phyloP scores from a whole-genome alignment of 352 stramenopile species.

The Blastocystis sp. region DNA sequence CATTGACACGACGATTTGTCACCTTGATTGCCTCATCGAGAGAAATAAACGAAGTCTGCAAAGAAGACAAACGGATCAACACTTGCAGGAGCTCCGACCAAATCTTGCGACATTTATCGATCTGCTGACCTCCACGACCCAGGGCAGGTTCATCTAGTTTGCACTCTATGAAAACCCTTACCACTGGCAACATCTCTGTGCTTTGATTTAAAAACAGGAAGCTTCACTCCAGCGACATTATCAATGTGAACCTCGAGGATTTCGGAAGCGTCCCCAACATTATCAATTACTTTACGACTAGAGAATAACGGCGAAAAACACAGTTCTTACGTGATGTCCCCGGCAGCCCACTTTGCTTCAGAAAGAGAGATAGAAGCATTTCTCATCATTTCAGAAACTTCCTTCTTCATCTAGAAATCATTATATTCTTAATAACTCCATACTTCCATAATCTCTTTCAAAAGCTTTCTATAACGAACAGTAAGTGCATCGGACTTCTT shows the following conservation, averaged over 20 bases:
- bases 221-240: constrained; percentile 96
- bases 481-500: constrained; percentile 99
- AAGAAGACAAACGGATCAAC: constrained; percentile 79
- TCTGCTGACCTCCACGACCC: constrained; percentile 90
- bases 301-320: background rate
- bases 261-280: constrained; percentile 86
- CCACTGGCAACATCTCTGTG: constrained; percentile 22
- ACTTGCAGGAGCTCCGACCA: constrained; percentile 76
- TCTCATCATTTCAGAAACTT: constrained; percentile 64
- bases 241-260: constrained; percentile 92
- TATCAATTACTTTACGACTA: constrained; percentile 82
- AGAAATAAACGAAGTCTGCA: constrained; percentile 95
- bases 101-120: constrained; percentile 84
- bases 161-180: background rate
- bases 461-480: constrained; percentile 82
- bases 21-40: constrained; percentile 95
- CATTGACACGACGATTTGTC: constrained; percentile 97
- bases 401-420: constrained; percentile 70
- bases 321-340: constrained; percentile 84
- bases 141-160: constrained; percentile 84
- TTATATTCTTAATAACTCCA: background rate
- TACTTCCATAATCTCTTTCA: constrained; percentile 78
- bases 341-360: constrained; percentile 92
- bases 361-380: constrained; percentile 86
- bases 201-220: constrained; percentile 88